phyloP scores from a whole-genome alignment of 306 rosid species.

The Citrullus amarus region DNA sequence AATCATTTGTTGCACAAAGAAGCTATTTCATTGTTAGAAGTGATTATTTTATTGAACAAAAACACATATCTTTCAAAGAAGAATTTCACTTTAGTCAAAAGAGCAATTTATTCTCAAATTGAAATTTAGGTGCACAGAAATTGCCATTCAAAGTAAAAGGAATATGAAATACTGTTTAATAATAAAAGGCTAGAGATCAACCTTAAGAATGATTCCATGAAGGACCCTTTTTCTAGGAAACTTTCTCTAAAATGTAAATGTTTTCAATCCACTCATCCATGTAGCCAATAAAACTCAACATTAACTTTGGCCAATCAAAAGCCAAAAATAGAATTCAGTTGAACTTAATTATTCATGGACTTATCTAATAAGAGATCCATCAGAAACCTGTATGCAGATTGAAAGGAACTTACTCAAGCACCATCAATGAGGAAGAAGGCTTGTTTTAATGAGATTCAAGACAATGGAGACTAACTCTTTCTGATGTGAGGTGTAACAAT shows the following conservation, averaged over 20 bases:
- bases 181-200: neutral
- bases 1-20: no score
- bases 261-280: neutral
- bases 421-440: constrained; percentile 25
- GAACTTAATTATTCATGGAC: neutral
- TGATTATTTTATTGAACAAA: neutral
- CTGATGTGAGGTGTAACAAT: constrained; percentile 38
- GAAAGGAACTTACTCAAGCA: constrained; percentile 17
- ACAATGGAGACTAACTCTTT: constrained; percentile 37
- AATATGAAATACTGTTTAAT: neutral
- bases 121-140: neutral
- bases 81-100: neutral
- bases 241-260: neutral
- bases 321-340: neutral
- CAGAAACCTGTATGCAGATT: neutral
- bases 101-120: neutral
- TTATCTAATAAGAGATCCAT: neutral
- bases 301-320: neutral
- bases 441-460: constrained; percentile 30
- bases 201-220: neutral
- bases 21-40: constrained; percentile 15
- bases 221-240: neutral
- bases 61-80: neutral
- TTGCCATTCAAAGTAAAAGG: neutral
- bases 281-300: neutral